phyloP scores from a whole-genome alignment of 2,329 filamentous ascomycete genomes.

The Claviceps sp. region DNA sequence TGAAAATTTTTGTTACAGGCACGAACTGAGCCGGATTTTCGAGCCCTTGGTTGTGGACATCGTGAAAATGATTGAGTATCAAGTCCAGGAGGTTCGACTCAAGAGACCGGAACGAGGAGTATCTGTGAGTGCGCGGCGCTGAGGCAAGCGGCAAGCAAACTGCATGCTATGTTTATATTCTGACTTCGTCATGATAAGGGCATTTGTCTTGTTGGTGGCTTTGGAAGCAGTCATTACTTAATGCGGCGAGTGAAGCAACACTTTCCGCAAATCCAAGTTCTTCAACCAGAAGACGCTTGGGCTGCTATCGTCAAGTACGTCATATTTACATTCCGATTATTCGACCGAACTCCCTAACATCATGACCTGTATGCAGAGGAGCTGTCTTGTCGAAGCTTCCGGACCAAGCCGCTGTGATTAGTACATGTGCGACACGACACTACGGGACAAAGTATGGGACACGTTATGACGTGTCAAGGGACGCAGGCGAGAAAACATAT shows the following conservation, averaged over 20 bases:
- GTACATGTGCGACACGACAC: background rate
- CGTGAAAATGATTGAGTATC: slow-evolving; percentile 7
- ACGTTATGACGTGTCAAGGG: background rate
- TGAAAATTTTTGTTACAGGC: background rate
- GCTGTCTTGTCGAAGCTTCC: slow-evolving; percentile 1
- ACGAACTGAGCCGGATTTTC: slow-evolving; percentile 7
- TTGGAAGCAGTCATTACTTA: slow-evolving; percentile 4
- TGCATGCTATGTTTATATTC: background rate
- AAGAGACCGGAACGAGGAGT: background rate
- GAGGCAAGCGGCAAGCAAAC: too few species aligned
- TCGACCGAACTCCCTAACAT: background rate
- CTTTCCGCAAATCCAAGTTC: slow-evolving; percentile 1
- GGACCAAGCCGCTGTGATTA: background rate
- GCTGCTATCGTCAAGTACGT: slow-evolving; percentile 4
- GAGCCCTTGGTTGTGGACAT: slow-evolving; percentile 11
- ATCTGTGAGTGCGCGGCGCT: background rate
- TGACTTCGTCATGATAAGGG: background rate
- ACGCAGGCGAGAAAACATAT: background rate
- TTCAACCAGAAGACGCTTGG: slow-evolving; percentile 4
- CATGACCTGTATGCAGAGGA: background rate
- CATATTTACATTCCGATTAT: background rate
- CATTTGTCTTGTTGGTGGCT: slow-evolving; percentile 4
- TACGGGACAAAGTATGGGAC: background rate
- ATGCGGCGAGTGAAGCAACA: background rate
- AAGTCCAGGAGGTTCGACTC: slow-evolving; percentile 5